phyloP scores from a whole-genome alignment of 2,329 filamentous ascomycete species.

The Monosporascus sp. region DNA sequence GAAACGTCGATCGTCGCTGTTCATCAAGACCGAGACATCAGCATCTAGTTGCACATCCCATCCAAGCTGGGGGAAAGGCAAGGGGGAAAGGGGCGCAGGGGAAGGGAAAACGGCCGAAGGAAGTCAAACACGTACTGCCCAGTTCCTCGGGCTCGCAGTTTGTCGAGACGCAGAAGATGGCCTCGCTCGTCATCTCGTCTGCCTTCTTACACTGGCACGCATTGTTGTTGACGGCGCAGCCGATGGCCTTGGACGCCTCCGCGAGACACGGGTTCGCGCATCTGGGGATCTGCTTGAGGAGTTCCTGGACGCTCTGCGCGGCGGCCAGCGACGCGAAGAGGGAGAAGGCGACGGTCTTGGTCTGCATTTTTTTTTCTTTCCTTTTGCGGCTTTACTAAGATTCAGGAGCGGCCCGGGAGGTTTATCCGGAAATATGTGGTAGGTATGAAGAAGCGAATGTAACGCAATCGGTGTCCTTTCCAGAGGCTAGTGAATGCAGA shows the following conservation, averaged over 20 bases:
- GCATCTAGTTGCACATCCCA: no score
- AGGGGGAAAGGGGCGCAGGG: neutral
- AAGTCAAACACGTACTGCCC: constrained; percentile 24
- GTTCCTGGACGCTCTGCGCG: constrained; percentile 19
- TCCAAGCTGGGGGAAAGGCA: no score
- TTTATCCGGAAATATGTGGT: no score
- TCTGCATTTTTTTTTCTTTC: constrained; percentile 26
- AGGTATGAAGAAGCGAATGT: no score
- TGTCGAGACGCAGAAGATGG: constrained; percentile 31
- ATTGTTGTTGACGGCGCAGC: constrained; percentile 30
- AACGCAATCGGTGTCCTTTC: no score
- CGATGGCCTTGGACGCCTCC: constrained; percentile 23
- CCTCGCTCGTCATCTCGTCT: constrained; percentile 27
- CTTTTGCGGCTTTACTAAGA: constrained; percentile 1
- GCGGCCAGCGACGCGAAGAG: constrained; percentile 20
- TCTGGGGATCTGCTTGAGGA: constrained; percentile 28
- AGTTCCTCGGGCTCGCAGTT: constrained; percentile 31
- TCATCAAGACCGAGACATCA: neutral
- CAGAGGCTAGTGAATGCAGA: no score
- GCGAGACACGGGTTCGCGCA: constrained; percentile 35
- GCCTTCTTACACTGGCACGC: constrained; percentile 34
- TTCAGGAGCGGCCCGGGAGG: neutral
- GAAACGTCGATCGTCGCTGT: constrained; percentile 17
- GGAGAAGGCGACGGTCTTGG: constrained; percentile 19
- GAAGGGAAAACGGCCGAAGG: neutral